Base-by-base conservation (phyloP, 2,329 filamentous ascomycete genomes). In the Cercospora zeina region DNA sequence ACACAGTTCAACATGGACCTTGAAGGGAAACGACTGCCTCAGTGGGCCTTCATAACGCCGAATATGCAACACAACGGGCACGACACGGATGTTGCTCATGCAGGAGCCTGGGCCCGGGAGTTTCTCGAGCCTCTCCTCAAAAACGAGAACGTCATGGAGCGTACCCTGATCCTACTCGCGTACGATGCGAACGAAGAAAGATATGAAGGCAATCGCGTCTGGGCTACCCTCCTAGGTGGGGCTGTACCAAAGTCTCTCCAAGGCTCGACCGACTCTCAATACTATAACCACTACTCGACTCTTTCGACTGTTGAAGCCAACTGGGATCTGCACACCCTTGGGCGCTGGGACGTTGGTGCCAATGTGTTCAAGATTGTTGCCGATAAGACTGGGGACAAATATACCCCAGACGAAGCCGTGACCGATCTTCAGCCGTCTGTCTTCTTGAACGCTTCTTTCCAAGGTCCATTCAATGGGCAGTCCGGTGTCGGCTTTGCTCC, bases 21-120 rank as follows among this genome's bases (percentile, higher is more conserved):
- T 13, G 77, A 82, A 61, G 78, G 77, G 65, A 76, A 87, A 70
- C 82, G 78, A 47, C 82, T 93, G 14, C 89, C 90, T 2, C 89
- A 93, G 78, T 89, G 86, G 76, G 80, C 83, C 62, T 89, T 89
- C 76, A 84, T 89, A 71, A 89, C 87, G 0, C 88, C 87, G 2
- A 89, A 90, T 79, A 89, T 90, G 87, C 88, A 88, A 9, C 85
- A 84, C 53, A 88, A 92, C 70, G 90, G 87, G 37, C 90, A 95
- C 71, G 90, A 95, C 75, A 85, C 85, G 19, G 84, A 83, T 53
- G 83, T 93, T 58, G 89, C 85, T 9, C 81, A 85, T 30, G 88
- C 89, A 1, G 89, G 88, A 2, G 70, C 77, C 13, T 95, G 89
- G 88, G 83, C 85, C 13, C 82, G 84, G 37, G 77, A 72, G 53